Evolutionary conservation across 2,329 filamentous ascomycete species (phyloP).

Genomic region (Orbilia oligospora): DNA sequence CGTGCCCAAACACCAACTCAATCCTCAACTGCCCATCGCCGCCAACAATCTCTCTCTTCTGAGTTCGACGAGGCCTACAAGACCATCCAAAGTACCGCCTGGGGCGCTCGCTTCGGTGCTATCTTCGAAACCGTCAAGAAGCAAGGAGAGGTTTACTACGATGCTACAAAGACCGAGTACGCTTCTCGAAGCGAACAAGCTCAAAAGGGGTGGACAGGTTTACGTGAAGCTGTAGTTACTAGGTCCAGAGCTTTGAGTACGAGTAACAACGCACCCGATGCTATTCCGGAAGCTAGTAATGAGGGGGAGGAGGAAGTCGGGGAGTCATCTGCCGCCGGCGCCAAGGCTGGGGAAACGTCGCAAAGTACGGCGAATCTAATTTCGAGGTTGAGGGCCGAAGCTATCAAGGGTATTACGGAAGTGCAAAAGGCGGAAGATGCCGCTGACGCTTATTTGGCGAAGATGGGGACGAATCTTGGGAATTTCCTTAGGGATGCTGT

Average conservation of each 20-base stretch:
- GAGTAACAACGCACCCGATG: constrained; percentile 66
- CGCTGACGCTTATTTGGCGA: constrained; percentile 92
- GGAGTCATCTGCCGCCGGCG: constrained; percentile 62
- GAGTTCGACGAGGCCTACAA: constrained; percentile 97
- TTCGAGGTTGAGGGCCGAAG: constrained; percentile 81
- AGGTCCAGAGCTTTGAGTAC: constrained; percentile 77
- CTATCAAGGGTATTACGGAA: constrained; percentile 86
- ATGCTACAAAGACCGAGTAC: constrained; percentile 86
- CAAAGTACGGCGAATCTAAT: constrained; percentile 73
- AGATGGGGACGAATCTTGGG: constrained; percentile 89
- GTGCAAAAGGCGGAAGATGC: constrained; percentile 94
- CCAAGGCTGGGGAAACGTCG: constrained; percentile 60
- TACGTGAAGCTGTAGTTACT: constrained; percentile 77
- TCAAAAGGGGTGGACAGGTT: constrained; percentile 80
- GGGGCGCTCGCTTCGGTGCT: constrained; percentile 89
- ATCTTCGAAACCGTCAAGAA: constrained; percentile 94
- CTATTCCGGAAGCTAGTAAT: constrained; percentile 67
- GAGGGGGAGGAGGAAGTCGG: constrained; percentile 66
- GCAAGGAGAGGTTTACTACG: constrained; percentile 90
- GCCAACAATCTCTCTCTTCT: constrained; percentile 77
- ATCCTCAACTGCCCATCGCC: constrained; percentile 62
- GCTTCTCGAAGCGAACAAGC: constrained; percentile 84
- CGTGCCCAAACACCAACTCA: constrained; percentile 65
- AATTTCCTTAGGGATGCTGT: constrained; percentile 93
- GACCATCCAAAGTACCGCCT: constrained; percentile 89